These are phyloP conservation scores for Nematocida displodere DNA, from an alignment of 371 early-diverging fungal species.

Conservation along the genomic window DNA sequence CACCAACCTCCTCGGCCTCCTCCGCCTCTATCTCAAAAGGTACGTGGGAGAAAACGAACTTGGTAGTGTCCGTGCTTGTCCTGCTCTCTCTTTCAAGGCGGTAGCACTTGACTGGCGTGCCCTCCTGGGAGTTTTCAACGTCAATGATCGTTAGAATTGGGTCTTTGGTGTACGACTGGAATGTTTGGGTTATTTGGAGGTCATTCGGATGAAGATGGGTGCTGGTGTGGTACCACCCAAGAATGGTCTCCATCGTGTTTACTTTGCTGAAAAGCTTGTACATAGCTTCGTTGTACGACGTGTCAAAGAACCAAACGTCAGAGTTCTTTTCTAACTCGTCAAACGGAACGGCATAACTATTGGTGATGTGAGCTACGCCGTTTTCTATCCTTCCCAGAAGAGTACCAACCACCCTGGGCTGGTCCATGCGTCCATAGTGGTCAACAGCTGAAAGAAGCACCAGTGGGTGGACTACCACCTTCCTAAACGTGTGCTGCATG, in stretches of 20 bases:
- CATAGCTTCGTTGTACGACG: constrained; percentile 96
- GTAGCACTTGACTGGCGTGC: constrained; percentile 67
- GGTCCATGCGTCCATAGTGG: constrained; percentile 92
- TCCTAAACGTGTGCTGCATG: constrained; percentile 18
- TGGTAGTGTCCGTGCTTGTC: constrained; percentile 73
- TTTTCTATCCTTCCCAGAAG: constrained; percentile 77
- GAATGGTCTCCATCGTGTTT: constrained; percentile 87
- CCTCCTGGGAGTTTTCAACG: constrained; percentile 57
- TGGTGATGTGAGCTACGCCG: constrained; percentile 82
- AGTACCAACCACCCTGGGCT: constrained; percentile 91
- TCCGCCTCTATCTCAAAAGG: constrained; percentile 90
- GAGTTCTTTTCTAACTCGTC: constrained; percentile 76
- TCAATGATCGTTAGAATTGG: constrained; percentile 67
- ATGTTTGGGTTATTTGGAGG: constrained; percentile 89
- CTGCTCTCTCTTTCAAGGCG: constrained; percentile 66
- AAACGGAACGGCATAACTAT: constrained; percentile 97
- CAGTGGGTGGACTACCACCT: constrained; percentile 87
- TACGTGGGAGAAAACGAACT: constrained; percentile 74
- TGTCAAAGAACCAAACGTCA: constrained; percentile 96
- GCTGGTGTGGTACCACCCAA: constrained; percentile 99
- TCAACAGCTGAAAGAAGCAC: constrained; percentile 94
- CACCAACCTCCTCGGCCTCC: constrained; percentile 99
- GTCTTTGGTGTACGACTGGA: constrained; percentile 82
- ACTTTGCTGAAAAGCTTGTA: constrained; percentile 98
- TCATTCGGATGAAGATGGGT: constrained; percentile 91